phyloP scores from a whole-genome alignment of 352 stramenopile genomes.

The Pythium dissimile region DNA sequence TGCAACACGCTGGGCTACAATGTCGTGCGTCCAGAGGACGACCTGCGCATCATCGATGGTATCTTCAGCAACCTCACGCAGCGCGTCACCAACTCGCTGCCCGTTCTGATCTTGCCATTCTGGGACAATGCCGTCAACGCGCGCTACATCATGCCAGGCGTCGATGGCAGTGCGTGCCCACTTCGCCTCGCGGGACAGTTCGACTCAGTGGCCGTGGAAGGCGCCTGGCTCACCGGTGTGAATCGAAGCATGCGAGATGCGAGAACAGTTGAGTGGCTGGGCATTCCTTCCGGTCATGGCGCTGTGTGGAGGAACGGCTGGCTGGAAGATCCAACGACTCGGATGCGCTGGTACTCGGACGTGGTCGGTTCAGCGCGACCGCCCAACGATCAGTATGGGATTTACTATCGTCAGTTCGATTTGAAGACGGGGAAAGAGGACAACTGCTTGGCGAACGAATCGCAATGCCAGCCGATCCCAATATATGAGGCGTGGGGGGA shows the following conservation, averaged over 20 bases:
- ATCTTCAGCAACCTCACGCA: constrained; percentile 21
- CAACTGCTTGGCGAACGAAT: constrained; percentile 20
- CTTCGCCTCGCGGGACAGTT: constrained; percentile 30
- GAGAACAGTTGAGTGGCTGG: constrained; percentile 17
- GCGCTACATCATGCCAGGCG: constrained; percentile 28
- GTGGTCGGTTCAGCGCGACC: constrained; percentile 19
- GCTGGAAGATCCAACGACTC: constrained; percentile 27
- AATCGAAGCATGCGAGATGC: constrained; percentile 25
- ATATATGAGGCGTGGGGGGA: constrained; percentile 11
- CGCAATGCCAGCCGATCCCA: constrained; percentile 1
- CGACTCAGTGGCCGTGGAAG: constrained; percentile 11
- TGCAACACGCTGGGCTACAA: constrained; percentile 19
- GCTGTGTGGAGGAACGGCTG: constrained; percentile 42
- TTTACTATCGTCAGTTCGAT: constrained; percentile 35
- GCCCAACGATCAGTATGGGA: constrained; percentile 5
- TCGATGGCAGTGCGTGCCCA: constrained; percentile 36
- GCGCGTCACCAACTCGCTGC: constrained; percentile 29
- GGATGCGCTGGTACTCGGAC: constrained; percentile 27
- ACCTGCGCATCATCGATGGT: constrained; percentile 3
- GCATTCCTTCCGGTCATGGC: constrained; percentile 16
- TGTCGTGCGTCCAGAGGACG: background rate
- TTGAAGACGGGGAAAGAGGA: constrained; percentile 21
- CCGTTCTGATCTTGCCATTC: constrained; percentile 41
- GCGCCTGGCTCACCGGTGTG: constrained; percentile 20
- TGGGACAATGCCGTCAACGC: constrained; percentile 38